Conservation (phyloP, 2,329 filamentous ascomycete genomes). For the Colletotrichum sp. region DNA sequence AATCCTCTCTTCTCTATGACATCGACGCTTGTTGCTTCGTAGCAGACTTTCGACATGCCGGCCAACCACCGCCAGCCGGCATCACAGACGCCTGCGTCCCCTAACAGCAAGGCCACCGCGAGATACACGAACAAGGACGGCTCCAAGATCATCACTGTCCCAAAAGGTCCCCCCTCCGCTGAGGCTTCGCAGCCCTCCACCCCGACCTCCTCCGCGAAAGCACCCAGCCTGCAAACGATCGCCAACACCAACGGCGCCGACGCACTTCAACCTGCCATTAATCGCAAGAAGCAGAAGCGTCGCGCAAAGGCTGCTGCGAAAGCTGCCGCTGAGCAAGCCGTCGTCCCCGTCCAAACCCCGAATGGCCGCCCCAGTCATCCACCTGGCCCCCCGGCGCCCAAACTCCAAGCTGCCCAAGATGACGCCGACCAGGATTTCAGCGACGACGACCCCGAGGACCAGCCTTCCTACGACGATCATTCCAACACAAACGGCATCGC, state of each 20-base stretch:
- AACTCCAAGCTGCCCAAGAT: constrained; percentile 41
- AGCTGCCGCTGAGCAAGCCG: constrained; percentile 48
- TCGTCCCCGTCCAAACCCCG: constrained; percentile 28
- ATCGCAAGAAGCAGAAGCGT: constrained; percentile 95
- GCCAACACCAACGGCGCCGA: constrained; percentile 24
- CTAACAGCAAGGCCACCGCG: constrained; percentile 56
- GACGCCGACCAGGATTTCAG: constrained; percentile 62
- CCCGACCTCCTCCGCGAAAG: constrained; percentile 48
- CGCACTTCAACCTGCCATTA: constrained; percentile 60
- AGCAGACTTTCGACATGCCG: constrained; percentile 50
- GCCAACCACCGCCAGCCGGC: constrained; percentile 57
- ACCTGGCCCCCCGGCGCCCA: constrained; percentile 28
- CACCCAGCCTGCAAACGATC: constrained; percentile 29
- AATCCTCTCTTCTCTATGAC: constrained; percentile 38
- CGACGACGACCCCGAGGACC: constrained; percentile 55
- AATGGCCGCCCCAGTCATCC: constrained; percentile 48
- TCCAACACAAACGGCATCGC: constrained; percentile 32
- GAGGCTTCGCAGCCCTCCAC: constrained; percentile 60
- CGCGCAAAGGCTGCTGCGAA: constrained; percentile 83
- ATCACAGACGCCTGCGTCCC: constrained; percentile 54
- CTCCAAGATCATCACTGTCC: constrained; percentile 71
- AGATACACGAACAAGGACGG: constrained; percentile 74
- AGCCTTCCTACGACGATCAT: constrained; percentile 44
- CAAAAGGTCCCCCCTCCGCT: constrained; percentile 55
- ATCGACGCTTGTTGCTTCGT: constrained; percentile 33